Evolutionary conservation across 108 stramenopile species (phyloP).

Genomic region (Fragilaria crotonensis): DNA sequence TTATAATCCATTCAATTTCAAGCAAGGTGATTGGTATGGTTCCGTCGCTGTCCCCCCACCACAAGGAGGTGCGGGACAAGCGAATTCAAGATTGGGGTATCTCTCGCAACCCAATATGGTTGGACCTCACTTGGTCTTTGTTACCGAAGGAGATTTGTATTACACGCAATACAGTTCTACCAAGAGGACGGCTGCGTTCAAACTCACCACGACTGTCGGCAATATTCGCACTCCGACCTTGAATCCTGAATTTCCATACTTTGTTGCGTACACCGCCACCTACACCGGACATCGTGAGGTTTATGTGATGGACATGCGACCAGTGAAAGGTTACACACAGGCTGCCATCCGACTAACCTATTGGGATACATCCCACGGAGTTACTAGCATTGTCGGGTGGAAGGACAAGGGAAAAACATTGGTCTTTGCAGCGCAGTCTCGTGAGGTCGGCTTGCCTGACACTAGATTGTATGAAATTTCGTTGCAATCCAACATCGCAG

Average conservation of each 20-base stretch:
- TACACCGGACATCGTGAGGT: constrained; percentile 51
- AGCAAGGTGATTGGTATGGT: constrained; percentile 1
- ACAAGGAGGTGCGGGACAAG: not conserved
- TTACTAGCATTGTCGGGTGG: constrained; percentile 33
- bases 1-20: constrained; percentile 8
- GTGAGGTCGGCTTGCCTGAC: constrained; percentile 44
- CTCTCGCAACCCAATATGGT: constrained; percentile 43
- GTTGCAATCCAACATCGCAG: constrained; percentile 7
- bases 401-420: constrained; percentile 30
- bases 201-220: constrained; percentile 58
- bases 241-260: constrained; percentile 34
- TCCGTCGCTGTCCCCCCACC: not conserved
- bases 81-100: constrained; percentile 22
- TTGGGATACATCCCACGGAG: constrained; percentile 26
- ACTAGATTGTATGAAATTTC: constrained; percentile 43
- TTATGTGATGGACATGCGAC: constrained; percentile 49
- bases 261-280: constrained; percentile 60
- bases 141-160: constrained; percentile 57
- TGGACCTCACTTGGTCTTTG: constrained; percentile 51
- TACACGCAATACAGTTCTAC: constrained; percentile 20
- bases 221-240: constrained; percentile 52
- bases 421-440: constrained; percentile 36
- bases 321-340: not conserved
- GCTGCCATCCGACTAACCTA: constrained; percentile 45
- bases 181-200: constrained; percentile 25